Base-by-base conservation (phyloP, 2,329 filamentous ascomycete genomes). In the Calonectria hawksworthii region DNA sequence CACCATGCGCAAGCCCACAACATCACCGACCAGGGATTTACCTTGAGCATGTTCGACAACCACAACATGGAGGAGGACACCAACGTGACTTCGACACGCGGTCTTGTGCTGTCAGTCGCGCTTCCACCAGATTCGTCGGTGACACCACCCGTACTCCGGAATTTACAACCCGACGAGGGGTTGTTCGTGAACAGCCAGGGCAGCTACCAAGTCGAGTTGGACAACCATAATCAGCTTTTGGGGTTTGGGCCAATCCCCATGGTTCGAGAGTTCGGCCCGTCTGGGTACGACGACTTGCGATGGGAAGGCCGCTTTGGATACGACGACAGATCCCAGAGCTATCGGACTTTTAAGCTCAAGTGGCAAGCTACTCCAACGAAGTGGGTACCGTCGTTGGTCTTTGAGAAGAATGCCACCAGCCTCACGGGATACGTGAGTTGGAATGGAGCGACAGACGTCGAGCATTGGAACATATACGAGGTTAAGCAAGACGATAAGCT, bases 21-120 rank as follows among this genome's bases (percentile, higher is more conserved):
- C 8, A 75, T 80, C 0, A 75, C 75, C 0, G 78, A 76, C 0
- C 56, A 72, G 23, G 77, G 72, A 18, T 75, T 83, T 30, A 73
- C 76, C 0, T 75, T 86, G 14, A 84, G 81, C 66, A 71, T 86
- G 41, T 84, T 84, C 50, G 83, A 86, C 78, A 86, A 86, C 56
- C 83, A 81, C 56, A 85, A 85, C 34, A 81, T 64, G 2, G 52
- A 74, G 0, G 76, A 79, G 14, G 76, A 77, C 1, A 52, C 36
- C 2, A 71, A 70, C 1, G 69, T 50, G 30, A 72, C 63, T 2
- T 54, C 70, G 1, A 77, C 76, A 0, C 47, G 79, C 2, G 78
- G 74, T 0, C 59, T 82, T 3, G 9, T 78, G 0, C 11, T 82
- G 0, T 68, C 73, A 26, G 11, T 82, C 0, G 47, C 70, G 10